Percentiles rank a stretch among this genome's conserved stretches.
These are phyloP conservation scores for Fusarium coffeatum DNA, from an alignment of 2,329 filamentous ascomycete species.

Conservation along the genomic window DNA sequence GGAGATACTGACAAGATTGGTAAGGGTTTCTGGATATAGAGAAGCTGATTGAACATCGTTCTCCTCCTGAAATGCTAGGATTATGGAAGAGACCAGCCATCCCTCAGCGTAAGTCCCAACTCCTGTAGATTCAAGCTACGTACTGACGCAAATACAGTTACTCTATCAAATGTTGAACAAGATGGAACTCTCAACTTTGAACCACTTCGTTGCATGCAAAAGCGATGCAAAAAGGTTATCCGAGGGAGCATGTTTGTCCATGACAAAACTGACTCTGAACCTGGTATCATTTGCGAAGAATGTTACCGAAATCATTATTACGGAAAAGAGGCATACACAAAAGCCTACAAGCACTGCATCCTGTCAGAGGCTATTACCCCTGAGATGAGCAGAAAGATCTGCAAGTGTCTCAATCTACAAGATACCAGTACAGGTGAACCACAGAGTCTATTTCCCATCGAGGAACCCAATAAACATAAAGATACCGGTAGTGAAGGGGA, in stretches of 20 bases:
- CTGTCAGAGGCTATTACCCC: constrained; percentile 28
- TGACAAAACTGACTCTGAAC: not conserved
- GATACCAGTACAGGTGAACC: not conserved
- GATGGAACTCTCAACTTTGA: constrained; percentile 32
- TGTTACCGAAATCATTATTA: constrained; percentile 33
- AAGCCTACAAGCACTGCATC: constrained; percentile 36
- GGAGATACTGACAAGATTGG: not conserved
- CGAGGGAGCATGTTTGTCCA: constrained; percentile 39
- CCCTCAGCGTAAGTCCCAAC: constrained; percentile 30
- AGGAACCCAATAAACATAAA: constrained; percentile 8
- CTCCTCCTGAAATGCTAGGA: constrained; percentile 27
- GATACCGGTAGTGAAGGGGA: not conserved
- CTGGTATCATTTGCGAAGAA: constrained; percentile 32
- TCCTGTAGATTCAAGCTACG: rapidly evolving
- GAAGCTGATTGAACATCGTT: constrained; percentile 39
- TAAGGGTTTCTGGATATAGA: constrained; percentile 40
- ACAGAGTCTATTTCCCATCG: constrained; percentile 21
- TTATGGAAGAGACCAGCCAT: constrained; percentile 41
- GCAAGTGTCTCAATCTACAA: constrained; percentile 16
- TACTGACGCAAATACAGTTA: constrained; percentile 9
- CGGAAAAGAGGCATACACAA: constrained; percentile 24
- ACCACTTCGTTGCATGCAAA: constrained; percentile 28
- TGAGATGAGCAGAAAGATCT: constrained; percentile 35
- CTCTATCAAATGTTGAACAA: constrained; percentile 17
- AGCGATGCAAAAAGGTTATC: constrained; percentile 29